These are phyloP conservation scores for Cotoneaster glaucophyllus DNA, from an alignment of 306 rosid species.

Conservation along the genomic window DNA sequence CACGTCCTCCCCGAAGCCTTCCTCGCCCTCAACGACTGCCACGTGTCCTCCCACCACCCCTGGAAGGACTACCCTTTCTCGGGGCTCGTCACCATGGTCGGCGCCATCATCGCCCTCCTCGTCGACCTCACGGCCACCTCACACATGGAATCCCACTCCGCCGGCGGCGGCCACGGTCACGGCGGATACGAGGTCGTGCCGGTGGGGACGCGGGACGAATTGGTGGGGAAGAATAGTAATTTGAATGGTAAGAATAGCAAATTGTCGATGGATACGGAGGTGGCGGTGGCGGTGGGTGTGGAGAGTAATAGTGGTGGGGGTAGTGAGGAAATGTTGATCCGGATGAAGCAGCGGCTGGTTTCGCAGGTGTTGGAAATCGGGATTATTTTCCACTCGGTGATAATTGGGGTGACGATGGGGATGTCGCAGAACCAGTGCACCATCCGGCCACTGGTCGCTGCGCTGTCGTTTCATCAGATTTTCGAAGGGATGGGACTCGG, in stretches of 20 bases:
- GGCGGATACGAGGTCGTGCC: slow-evolving; percentile 40
- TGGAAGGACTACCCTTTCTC: slow-evolving; percentile 92
- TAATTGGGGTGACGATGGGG: slow-evolving; percentile 87
- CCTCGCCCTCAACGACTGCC: slow-evolving; percentile 82
- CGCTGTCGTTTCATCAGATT: slow-evolving; percentile 88
- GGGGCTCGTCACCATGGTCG: slow-evolving; percentile 68
- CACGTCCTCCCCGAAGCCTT: slow-evolving; percentile 97
- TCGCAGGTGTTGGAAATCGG: slow-evolving; percentile 88
- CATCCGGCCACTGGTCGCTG: slow-evolving; percentile 73
- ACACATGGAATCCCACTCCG: slow-evolving; percentile 48
- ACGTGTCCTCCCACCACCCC: slow-evolving; percentile 63
- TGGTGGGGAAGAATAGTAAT: not conserved
- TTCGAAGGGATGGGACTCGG: slow-evolving; percentile 98
- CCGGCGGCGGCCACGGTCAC: not conserved
- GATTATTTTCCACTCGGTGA: slow-evolving; percentile 86
- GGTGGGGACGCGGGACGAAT: slow-evolving; percentile 26
- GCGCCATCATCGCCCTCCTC: slow-evolving; percentile 51
- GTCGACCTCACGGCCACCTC: slow-evolving; percentile 79
- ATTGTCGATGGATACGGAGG: slow-evolving; percentile 1
- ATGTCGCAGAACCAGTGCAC: slow-evolving; percentile 97
- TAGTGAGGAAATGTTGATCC: slow-evolving; percentile 29
- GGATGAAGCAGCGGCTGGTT: slow-evolving; percentile 70
- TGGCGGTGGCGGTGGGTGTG: slow-evolving; percentile 7
- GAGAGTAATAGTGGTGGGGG: not conserved
- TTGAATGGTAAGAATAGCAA: not conserved